phyloP scores from a whole-genome alignment of 768 basidiomycete species.

The Pisolithus albus region DNA sequence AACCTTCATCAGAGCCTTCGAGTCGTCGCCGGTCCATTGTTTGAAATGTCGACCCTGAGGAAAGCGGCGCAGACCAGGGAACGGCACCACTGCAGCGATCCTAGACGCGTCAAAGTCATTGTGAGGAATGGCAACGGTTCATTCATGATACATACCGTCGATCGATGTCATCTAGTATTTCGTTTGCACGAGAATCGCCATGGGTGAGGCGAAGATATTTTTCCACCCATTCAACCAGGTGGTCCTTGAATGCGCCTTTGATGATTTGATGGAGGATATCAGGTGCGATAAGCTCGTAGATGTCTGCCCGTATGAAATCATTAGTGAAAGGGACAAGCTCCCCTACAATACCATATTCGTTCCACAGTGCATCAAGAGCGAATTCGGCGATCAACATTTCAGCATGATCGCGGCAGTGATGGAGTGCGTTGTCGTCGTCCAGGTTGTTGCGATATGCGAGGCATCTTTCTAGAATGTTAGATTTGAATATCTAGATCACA shows the following conservation, averaged over 20 bases:
- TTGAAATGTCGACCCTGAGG: conserved; percentile 26
- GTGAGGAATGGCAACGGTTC: neutral
- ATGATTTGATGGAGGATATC: conserved; percentile 26
- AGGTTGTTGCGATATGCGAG: too few species aligned
- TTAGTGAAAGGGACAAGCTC: conserved; percentile 27
- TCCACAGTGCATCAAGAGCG: conserved; percentile 17
- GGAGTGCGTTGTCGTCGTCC: too few species aligned
- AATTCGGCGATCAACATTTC: too few species aligned
- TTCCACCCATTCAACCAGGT: conserved; percentile 28
- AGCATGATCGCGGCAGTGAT: too few species aligned
- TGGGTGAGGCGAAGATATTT: conserved; percentile 14
- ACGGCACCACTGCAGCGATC: conserved; percentile 22
- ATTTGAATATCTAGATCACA: too few species aligned
- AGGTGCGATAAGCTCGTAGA: conserved; percentile 21
- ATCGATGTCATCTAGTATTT: conserved; percentile 27
- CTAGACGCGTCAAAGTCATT: conserved; percentile 5
- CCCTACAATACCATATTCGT: conserved; percentile 27
- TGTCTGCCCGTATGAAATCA: conserved; percentile 27
- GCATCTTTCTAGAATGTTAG: too few species aligned
- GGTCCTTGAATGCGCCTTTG: conserved; percentile 32
- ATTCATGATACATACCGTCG: conserved; percentile 9
- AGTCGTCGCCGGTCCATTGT: conserved; percentile 37
- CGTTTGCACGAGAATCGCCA: conserved; percentile 8
- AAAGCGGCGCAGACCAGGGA: conserved; percentile 24
- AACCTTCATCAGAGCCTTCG: conserved; percentile 35